These are phyloP conservation scores for Hawksworthiomyces lignivorus DNA, from an alignment of 2,329 filamentous ascomycete genomes.

Conservation along the genomic window DNA sequence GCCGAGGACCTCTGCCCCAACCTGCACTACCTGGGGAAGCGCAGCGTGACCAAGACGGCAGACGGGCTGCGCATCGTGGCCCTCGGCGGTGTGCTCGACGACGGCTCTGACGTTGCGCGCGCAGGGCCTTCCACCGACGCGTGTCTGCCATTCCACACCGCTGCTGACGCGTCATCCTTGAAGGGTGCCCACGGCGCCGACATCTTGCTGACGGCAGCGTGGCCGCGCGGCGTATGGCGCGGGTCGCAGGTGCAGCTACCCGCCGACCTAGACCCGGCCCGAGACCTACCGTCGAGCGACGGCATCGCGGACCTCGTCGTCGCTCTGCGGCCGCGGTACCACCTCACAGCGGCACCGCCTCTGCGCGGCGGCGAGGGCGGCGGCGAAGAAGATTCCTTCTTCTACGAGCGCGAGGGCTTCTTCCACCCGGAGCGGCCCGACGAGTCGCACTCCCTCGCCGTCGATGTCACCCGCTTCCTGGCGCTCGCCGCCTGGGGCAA, in stretches of 20 bases:
- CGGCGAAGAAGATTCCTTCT: slow-evolving; percentile 34
- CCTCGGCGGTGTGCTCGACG: slow-evolving; percentile 66
- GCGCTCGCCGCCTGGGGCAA: slow-evolving; percentile 78
- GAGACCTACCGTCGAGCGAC: slow-evolving; percentile 47
- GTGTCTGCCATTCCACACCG: slow-evolving; percentile 69
- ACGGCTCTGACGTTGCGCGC: slow-evolving; percentile 25
- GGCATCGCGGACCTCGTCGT: slow-evolving; percentile 72
- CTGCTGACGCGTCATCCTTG: slow-evolving; percentile 67
- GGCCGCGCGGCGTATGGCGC: slow-evolving; percentile 67
- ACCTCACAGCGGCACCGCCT: slow-evolving; percentile 54
- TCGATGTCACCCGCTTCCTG: slow-evolving; percentile 74
- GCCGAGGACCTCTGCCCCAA: slow-evolving; percentile 68
- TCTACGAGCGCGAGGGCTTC: slow-evolving; percentile 91
- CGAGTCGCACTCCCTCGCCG: slow-evolving; percentile 39
- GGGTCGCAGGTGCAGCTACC: slow-evolving; percentile 58
- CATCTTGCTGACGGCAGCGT: slow-evolving; percentile 78
- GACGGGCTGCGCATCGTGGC: slow-evolving; percentile 85
- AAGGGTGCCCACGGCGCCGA: slow-evolving; percentile 72
- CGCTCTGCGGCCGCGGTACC: slow-evolving; percentile 81
- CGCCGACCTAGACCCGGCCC: slow-evolving; percentile 28
- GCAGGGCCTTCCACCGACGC: slow-evolving; percentile 59
- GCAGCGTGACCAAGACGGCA: slow-evolving; percentile 78
- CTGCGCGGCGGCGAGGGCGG: slow-evolving; percentile 20
- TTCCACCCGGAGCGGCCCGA: slow-evolving; percentile 49
- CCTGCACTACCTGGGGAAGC: slow-evolving; percentile 80